Percentiles rank a stretch among this genome's conserved stretches.
Evolutionary conservation across 2,329 filamentous ascomycete species (phyloP).

Genomic region (Peltaster fructicola): DNA sequence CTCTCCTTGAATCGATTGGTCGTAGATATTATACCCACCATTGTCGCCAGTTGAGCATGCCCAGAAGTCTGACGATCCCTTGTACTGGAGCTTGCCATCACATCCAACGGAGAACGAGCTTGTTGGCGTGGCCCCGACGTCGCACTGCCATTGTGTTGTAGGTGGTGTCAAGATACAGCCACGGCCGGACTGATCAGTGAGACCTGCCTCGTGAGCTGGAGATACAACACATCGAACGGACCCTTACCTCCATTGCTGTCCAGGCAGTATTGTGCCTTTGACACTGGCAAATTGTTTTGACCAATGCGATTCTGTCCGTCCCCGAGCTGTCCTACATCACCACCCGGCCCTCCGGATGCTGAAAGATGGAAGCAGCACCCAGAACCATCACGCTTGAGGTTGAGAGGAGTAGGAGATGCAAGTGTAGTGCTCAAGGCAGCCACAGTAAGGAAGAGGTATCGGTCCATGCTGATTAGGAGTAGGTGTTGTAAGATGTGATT

Average conservation of each 20-base stretch:
- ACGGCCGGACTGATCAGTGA: constrained; percentile 38
- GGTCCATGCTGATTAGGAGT: no score
- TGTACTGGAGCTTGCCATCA: constrained; percentile 34
- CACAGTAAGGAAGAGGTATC: no score
- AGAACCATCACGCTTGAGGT: no score
- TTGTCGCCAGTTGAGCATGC: constrained; percentile 41
- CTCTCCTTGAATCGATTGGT: constrained; percentile 22
- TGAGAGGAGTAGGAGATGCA: no score
- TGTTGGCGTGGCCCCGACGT: constrained; percentile 32
- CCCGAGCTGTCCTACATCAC: constrained; percentile 8
- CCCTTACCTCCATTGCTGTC: constrained; percentile 27
- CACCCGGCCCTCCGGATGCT: constrained; percentile 8
- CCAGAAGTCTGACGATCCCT: constrained; percentile 37
- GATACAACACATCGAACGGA: background rate
- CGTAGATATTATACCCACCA: constrained; percentile 40
- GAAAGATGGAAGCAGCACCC: constrained; percentile 10
- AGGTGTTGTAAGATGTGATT: no score
- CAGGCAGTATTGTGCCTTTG: constrained; percentile 36
- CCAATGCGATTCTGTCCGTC: constrained; percentile 43
- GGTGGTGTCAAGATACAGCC: constrained; percentile 47
- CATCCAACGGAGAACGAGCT: constrained; percentile 39
- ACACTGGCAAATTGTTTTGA: constrained; percentile 21
- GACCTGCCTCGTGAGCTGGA: constrained; percentile 9
- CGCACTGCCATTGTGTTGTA: constrained; percentile 45
- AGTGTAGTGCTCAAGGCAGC: no score